These are phyloP conservation scores for Talaromyces sp. DNA, from an alignment of 2,329 filamentous ascomycete species.

Conservation along the genomic window DNA sequence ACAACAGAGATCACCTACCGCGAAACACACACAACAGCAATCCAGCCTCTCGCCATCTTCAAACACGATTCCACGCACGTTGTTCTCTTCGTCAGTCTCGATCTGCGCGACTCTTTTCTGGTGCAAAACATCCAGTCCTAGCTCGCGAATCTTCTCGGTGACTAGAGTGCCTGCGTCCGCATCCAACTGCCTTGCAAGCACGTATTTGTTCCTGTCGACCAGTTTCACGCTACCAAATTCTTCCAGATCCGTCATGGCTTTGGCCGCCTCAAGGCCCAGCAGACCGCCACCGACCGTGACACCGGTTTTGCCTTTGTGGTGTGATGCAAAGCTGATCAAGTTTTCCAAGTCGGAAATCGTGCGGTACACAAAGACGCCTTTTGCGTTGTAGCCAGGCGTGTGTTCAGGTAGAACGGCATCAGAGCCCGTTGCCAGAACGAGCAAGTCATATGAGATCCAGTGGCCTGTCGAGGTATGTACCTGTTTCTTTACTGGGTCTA, in stretches of 20 bases:
- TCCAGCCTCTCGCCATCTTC: conserved; percentile 74
- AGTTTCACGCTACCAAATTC: conserved; percentile 69
- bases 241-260: conserved; percentile 83
- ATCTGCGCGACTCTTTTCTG: conserved; percentile 70
- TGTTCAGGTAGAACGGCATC: conserved; percentile 69
- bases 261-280: conserved; percentile 80
- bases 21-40: conserved; percentile 81
- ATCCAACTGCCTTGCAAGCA: conserved; percentile 77
- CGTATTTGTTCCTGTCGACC: conserved; percentile 78
- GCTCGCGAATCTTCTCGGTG: conserved; percentile 69
- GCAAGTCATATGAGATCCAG: conserved; percentile 68
- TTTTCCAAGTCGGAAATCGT: conserved; percentile 76
- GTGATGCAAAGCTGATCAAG: conserved; percentile 67
- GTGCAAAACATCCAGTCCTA: conserved; percentile 77
- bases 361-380: conserved; percentile 83
- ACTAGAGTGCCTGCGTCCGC: conserved; percentile 75
- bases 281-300: conserved; percentile 80
- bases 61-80: conserved; percentile 69
- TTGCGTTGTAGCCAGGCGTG: conserved; percentile 72
- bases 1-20: conserved; percentile 38
- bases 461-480: conserved; percentile 68
- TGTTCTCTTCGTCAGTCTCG: conserved; percentile 60
- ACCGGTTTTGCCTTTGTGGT: conserved; percentile 62
- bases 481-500: conserved; percentile 59
- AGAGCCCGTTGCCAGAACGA: conserved; percentile 81